Base-by-base conservation (phyloP, 2,329 filamentous ascomycete species). In the Cordyceps pruinosa region DNA sequence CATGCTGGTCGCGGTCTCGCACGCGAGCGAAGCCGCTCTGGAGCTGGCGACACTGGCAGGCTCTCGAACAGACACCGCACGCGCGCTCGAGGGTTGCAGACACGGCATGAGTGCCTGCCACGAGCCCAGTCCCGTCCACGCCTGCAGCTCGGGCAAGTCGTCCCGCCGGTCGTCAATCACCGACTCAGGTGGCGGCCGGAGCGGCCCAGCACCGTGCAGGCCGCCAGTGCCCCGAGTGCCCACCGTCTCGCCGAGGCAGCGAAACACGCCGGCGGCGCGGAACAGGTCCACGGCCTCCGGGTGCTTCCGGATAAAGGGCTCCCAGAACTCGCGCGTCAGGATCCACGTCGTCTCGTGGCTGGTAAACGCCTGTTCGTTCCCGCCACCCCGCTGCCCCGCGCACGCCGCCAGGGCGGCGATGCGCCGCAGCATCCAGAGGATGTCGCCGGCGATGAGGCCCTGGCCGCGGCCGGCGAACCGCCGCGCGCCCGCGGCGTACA, bases 361-460 rank as follows among this genome's bases (percentile, higher is more conserved):
- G 56, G 56, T 28, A 39, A 58, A 55, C 44, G 13, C 39, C 34
- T 68, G 62, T 23, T 66, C 65, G 1, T 52, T 25, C 1, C 55
- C 53, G 26, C 4, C 41, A 13, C 41, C 12, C 51, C 4, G 17
- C 23, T 4, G 13, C 34, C 8, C 8, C 34, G 34, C 34, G 34
- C n/a, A 2, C 4, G 15, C 4, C 56, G n/a, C 49, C 5, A 64
- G 50, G 15, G 61, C 52, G 4, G 61, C 62, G 42, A 75, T 70
- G 17, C 64, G 65, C 10, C 60, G 53, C 48, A 76, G 61, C 5
- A 74, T 63, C 69, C 72, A 75, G 26, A 64, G 34, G 56, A 76
- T 60, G 56, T 73, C 68, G 3, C 56, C 58, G 5, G 67, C 68
- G 10, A 70, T 62, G 12, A 42, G 57, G 7, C 61, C 51, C 51